A percentile compares a stretch with the other conserved stretches of the same genome.
Conservation (phyloP, 352 stramenopile species). For the Pythium sp. region DNA sequence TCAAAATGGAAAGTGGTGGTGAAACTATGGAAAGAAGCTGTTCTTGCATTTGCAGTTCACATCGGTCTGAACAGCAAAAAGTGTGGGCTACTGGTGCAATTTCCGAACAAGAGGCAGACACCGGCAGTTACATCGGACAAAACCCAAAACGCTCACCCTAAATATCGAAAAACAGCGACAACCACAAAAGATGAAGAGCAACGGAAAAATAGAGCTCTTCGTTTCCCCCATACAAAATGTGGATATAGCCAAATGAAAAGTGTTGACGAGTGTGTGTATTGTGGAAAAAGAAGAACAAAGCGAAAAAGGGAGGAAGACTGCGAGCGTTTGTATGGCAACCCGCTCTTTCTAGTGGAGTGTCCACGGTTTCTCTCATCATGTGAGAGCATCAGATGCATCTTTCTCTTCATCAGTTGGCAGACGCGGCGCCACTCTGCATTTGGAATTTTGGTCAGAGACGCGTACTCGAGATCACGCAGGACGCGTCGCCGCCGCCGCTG, state of each 20-base stretch:
- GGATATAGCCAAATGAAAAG: not conserved
- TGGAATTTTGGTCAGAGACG: constrained; percentile 1
- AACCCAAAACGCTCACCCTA: not conserved
- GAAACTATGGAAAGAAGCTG: not conserved
- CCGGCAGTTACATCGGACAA: not conserved
- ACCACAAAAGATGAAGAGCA: not conserved
- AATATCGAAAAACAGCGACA: constrained; percentile 1
- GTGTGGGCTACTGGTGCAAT: not conserved
- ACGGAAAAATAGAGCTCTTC: not conserved
- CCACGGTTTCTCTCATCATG: not conserved
- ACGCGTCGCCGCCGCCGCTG: not conserved
- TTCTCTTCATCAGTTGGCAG: not conserved
- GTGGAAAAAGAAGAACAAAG: not conserved
- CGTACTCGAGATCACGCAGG: constrained; percentile 5
- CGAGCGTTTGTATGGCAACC: not conserved
- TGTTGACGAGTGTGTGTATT: not conserved
- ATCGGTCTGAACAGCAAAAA: too few species aligned
- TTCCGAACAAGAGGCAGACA: not conserved
- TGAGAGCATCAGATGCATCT: not conserved
- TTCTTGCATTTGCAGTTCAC: too few species aligned
- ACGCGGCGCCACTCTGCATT: constrained; percentile 1
- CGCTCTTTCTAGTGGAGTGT: constrained; percentile 4
- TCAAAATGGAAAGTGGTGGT: not conserved
- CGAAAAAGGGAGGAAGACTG: not conserved
- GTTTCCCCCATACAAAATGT: not conserved